phyloP scores from a whole-genome alignment of 2,329 filamentous ascomycete species.

The Didymella sp. region DNA sequence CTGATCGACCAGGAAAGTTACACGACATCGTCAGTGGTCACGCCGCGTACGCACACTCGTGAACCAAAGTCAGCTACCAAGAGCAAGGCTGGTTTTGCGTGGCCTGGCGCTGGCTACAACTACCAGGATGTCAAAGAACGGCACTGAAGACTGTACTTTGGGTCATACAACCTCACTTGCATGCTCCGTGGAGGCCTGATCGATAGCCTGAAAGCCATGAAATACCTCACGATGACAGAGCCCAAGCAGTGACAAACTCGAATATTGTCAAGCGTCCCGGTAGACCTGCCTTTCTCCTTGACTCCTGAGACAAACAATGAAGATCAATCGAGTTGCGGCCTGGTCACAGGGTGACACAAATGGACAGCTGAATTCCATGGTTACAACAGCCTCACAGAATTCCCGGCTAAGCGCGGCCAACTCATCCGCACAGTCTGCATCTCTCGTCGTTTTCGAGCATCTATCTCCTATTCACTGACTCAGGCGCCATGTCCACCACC shows the following conservation, averaged over 20 bases:
- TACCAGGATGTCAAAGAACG: not conserved
- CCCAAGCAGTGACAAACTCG: not conserved
- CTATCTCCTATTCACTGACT: constrained; percentile 12
- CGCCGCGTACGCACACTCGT: constrained; percentile 10
- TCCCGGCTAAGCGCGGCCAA: constrained; percentile 11
- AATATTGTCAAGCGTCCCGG: not conserved
- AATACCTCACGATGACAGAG: not conserved
- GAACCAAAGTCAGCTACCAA: constrained; percentile 2
- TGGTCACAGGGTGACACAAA: constrained; percentile 36
- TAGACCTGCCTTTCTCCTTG: constrained; percentile 16
- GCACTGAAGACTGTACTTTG: not conserved
- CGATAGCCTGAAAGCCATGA: not conserved
- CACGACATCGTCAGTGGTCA: constrained; percentile 20
- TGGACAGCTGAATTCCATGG: constrained; percentile 22
- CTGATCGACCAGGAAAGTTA: constrained; percentile 14
- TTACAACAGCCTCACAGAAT: constrained; percentile 17
- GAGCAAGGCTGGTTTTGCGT: constrained; percentile 11
- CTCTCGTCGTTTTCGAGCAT: constrained; percentile 12
- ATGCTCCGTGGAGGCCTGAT: not conserved
- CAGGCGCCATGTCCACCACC: constrained; percentile 29
- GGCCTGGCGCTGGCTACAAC: not conserved
- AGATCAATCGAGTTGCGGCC: constrained; percentile 19
- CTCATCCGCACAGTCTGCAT: constrained; percentile 6
- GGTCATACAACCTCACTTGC: not conserved
- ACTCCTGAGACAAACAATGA: constrained; percentile 26